Conservation (phyloP, 2,329 filamentous ascomycete species). For the Penicillium sp. region DNA sequence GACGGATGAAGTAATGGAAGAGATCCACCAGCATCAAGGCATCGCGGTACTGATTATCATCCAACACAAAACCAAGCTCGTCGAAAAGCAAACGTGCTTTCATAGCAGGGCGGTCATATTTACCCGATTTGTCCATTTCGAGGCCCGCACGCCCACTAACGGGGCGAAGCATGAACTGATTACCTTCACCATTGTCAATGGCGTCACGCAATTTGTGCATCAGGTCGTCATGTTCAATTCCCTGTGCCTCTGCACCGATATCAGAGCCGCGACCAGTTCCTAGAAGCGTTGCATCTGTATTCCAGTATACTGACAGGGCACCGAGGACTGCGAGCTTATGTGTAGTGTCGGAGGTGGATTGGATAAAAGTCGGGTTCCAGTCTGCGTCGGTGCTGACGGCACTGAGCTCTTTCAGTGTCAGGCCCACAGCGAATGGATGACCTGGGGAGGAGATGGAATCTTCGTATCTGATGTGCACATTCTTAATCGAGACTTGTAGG, state of each 20-base stretch:
- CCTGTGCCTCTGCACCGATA: conserved; percentile 57
- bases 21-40: conserved; percentile 96
- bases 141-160: conserved; percentile 94
- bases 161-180: conserved; percentile 94
- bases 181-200: conserved; percentile 73
- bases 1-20: conserved; percentile 97
- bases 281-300: conserved; percentile 84
- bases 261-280: conserved; percentile 76
- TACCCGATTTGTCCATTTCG: conserved; percentile 90
- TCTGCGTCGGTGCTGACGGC: conserved; percentile 92
- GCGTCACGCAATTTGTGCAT: conserved; percentile 74
- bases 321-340: conserved; percentile 93
- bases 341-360: conserved; percentile 76
- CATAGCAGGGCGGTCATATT: conserved; percentile 74
- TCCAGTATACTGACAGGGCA: conserved; percentile 94
- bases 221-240: conserved; percentile 70
- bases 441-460: conserved; percentile 93
- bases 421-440: conserved; percentile 88
- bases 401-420: conserved; percentile 95
- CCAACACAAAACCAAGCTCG: conserved; percentile 95
- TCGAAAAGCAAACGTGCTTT: conserved; percentile 93
- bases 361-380: conserved; percentile 95
- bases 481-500: conserved; percentile 94
- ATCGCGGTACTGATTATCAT: conserved; percentile 96
- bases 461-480: conserved; percentile 97